Conservation (phyloP, 495 filamentous ascomycete genomes). For the Talaromyces wortmannii region DNA sequence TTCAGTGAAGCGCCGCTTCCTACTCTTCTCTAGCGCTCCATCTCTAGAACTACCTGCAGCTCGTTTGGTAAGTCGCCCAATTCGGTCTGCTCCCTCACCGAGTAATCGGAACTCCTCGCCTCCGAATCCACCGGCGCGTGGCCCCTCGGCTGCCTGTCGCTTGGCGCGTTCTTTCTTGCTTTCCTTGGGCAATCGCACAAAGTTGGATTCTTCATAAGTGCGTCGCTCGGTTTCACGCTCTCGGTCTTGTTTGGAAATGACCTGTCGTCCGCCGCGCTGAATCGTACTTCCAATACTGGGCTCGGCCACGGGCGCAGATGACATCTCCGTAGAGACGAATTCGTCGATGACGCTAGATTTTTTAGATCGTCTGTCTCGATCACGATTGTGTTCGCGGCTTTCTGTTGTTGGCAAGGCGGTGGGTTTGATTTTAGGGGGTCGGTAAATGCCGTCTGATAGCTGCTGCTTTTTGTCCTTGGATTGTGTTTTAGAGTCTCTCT, state of each 20-base stretch:
- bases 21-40: conserved; percentile 66
- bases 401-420: conserved; percentile 56
- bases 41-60: conserved; percentile 34
- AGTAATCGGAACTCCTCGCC: conserved; percentile 82
- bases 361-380: conserved; percentile 39
- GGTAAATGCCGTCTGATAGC: conserved; percentile 58
- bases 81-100: conserved; percentile 70
- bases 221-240: conserved; percentile 63
- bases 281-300: conserved; percentile 84
- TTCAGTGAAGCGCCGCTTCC: conserved; percentile 58
- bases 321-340: conserved; percentile 75
- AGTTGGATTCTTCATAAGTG: conserved; percentile 82
- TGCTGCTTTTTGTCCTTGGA: conserved; percentile 10
- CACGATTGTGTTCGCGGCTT: conserved; percentile 50
- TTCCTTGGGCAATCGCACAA: conserved; percentile 71
- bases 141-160: conserved; percentile 35
- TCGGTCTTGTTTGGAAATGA: conserved; percentile 63
- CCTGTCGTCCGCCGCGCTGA: conserved; percentile 59
- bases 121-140: conserved; percentile 54
- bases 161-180: conserved; percentile 66
- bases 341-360: conserved; percentile 79
- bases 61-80: conserved; percentile 61
- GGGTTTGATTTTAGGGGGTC: conserved; percentile 76
- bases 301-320: conserved; percentile 65
- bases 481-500: conserved; percentile 10